Conservation (phyloP, 2,329 filamentous ascomycete species). For the Scytalidium lignicola region DNA sequence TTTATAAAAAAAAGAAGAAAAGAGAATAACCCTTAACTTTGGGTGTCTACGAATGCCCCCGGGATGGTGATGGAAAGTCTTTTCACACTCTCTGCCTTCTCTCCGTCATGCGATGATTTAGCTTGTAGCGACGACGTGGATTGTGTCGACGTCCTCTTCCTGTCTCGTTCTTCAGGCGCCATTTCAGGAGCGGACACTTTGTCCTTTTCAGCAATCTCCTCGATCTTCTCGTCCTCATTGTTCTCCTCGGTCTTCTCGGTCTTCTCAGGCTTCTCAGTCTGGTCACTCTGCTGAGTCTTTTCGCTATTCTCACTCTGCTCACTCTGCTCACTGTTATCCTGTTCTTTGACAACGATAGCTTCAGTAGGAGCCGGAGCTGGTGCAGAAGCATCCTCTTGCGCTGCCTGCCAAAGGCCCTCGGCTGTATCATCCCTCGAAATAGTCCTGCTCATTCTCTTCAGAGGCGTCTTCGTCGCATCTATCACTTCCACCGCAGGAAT, state of each 20-base stretch:
- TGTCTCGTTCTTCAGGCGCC: slow-evolving; percentile 7
- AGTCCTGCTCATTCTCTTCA: slow-evolving; percentile 4
- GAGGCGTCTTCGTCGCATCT: neutral
- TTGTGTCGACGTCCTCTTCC: slow-evolving; percentile 15
- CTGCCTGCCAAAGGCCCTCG: slow-evolving; percentile 8
- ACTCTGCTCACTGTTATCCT: neutral
- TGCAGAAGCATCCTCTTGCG: slow-evolving; percentile 11
- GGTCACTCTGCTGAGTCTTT: too few species aligned
- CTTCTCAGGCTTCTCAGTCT: too few species aligned
- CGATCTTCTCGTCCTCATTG: neutral
- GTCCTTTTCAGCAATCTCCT: slow-evolving; percentile 2
- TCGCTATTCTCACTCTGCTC: too few species aligned
- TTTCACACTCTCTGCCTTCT: slow-evolving; percentile 23
- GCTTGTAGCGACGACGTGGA: slow-evolving; percentile 15
- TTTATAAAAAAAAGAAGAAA: slow-evolving; percentile 5
- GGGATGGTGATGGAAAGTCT: slow-evolving; percentile 34
- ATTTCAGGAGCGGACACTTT: neutral
- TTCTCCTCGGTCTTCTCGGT: too few species aligned
- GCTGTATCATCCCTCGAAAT: slow-evolving; percentile 4
- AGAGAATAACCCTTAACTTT: slow-evolving; percentile 1
- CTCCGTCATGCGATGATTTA: slow-evolving; percentile 13
- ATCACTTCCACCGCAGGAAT: neutral
- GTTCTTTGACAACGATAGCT: neutral
- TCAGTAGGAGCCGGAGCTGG: slow-evolving; percentile 2
- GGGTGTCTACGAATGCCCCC: slow-evolving; percentile 14